These are phyloP conservation scores for Corchorus olitorius DNA, from an alignment of 345 rosid genomes.

Conservation along the genomic window DNA sequence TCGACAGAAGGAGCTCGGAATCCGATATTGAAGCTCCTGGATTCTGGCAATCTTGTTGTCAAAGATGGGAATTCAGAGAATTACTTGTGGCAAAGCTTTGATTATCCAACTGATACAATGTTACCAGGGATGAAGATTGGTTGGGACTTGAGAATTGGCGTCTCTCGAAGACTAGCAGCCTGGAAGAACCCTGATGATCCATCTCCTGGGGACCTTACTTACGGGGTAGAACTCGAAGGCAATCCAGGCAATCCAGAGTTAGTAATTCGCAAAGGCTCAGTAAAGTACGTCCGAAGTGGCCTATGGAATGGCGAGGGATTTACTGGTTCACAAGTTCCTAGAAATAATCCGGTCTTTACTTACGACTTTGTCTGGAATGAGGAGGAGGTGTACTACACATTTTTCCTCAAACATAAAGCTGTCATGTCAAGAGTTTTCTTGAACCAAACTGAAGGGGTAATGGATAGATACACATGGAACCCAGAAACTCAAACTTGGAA, in stretches of 20 bases:
- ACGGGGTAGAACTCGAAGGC: conserved; percentile 4
- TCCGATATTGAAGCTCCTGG: conserved; percentile 43
- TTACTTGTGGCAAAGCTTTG: conserved; percentile 57
- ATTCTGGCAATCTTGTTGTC: conserved; percentile 45
- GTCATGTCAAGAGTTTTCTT: conserved; percentile 31
- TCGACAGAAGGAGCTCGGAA: neutral
- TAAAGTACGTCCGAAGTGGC: conserved; percentile 28
- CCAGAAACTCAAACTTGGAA: neutral
- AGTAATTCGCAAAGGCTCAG: conserved; percentile 23
- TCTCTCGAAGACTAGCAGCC: conserved; percentile 26
- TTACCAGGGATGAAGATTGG: conserved; percentile 55
- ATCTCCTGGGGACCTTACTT: conserved; percentile 28
- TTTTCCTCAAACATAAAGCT: conserved; percentile 14
- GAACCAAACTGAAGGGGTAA: neutral
- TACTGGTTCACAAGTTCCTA: conserved; percentile 24
- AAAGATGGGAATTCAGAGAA: conserved; percentile 21
- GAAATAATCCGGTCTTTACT: neutral
- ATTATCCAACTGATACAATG: conserved; percentile 44
- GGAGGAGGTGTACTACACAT: conserved; percentile 36
- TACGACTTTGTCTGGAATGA: conserved; percentile 36
- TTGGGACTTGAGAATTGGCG: conserved; percentile 16
- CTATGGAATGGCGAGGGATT: conserved; percentile 56
- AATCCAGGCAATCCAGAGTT: neutral
- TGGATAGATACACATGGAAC: conserved; percentile 1
- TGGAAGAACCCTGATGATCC: conserved; percentile 48